A percentile compares a stretch with the other conserved stretches of the same genome.
Conservation (phyloP, 2,329 filamentous ascomycete genomes). For the Talaromyces islandicus region DNA sequence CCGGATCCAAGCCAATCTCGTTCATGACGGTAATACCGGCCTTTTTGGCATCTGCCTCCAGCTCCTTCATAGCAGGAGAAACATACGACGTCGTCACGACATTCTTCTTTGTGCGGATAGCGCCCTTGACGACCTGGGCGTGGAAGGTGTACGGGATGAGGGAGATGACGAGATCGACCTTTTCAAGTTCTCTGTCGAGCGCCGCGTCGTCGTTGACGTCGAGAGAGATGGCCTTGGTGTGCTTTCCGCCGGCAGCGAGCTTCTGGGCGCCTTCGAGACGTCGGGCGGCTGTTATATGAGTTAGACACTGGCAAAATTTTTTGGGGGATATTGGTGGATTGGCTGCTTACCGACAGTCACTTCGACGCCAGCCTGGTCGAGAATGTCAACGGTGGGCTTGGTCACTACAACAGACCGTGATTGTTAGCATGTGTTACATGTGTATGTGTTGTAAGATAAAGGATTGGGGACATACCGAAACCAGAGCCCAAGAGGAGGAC, state of each 20-base stretch:
- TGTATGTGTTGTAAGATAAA: background rate
- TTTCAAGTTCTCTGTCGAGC: constrained; percentile 72
- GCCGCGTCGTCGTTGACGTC: constrained; percentile 73
- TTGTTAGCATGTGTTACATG: background rate
- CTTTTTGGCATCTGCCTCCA: constrained; percentile 75
- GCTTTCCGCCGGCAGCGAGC: constrained; percentile 65
- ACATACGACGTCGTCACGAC: constrained; percentile 95
- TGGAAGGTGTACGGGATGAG: constrained; percentile 92
- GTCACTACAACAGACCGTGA: constrained; percentile 40
- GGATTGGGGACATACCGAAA: constrained; percentile 23
- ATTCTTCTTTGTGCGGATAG: constrained; percentile 89
- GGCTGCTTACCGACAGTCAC: constrained; percentile 58
- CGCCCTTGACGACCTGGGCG: constrained; percentile 82
- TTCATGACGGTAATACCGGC: constrained; percentile 97
- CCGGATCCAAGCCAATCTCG: constrained; percentile 67
- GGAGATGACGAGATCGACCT: constrained; percentile 72
- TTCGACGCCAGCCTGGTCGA: constrained; percentile 53
- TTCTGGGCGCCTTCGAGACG: constrained; percentile 71
- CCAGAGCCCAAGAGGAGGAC: constrained; percentile 33
- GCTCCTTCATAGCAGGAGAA: constrained; percentile 84
- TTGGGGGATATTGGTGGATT: background rate
- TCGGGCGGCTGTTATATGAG: constrained; percentile 61
- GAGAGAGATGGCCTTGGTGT: constrained; percentile 71
- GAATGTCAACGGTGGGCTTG: constrained; percentile 59
- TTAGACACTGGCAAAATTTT: background rate